These are phyloP conservation scores for Coemansia sp. DNA, from an alignment of 192 early-diverging fungal species.

Conservation along the genomic window DNA sequence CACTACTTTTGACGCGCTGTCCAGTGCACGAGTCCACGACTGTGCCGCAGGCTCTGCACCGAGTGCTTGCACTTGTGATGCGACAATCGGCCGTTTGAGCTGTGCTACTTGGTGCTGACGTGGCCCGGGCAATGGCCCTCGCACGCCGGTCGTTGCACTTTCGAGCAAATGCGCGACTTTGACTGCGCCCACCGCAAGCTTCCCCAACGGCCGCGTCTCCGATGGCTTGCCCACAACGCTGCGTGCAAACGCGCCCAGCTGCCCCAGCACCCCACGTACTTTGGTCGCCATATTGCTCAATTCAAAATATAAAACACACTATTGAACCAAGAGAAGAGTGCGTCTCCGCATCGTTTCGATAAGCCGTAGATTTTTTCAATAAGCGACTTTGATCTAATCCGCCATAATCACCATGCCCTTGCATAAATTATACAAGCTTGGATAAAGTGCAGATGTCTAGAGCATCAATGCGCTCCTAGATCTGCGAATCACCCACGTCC, in stretches of 20 bases:
- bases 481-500: not conserved
- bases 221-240: slow-evolving; percentile 24
- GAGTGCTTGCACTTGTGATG: slow-evolving; percentile 19
- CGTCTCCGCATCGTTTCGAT: not conserved
- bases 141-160: slow-evolving; percentile 34
- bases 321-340: not conserved
- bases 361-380: not conserved
- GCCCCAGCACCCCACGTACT: slow-evolving; percentile 28
- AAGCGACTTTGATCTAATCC: not conserved
- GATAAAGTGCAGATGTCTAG: too few relatives aligned
- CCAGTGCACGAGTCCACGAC: slow-evolving; percentile 28
- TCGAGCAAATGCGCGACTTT: slow-evolving; percentile 43
- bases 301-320: not conserved
- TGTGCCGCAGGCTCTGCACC: not conserved
- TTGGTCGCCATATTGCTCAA: slow-evolving; percentile 35
- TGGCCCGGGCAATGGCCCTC: slow-evolving; percentile 34
- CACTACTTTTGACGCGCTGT: slow-evolving; percentile 30
- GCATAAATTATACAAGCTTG: too few relatives aligned
- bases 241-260: slow-evolving; percentile 35
- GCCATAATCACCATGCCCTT: too few relatives aligned
- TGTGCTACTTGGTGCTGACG: slow-evolving; percentile 17
- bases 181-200: slow-evolving; percentile 39
- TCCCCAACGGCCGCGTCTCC: slow-evolving; percentile 34
- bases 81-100: slow-evolving; percentile 29
- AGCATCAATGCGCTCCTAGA: too few relatives aligned